Percentiles rank a stretch among this genome's conserved stretches.
These are phyloP conservation scores for Fusarium coffeatum DNA, from an alignment of 2,329 filamentous ascomycete genomes.

Conservation along the genomic window DNA sequence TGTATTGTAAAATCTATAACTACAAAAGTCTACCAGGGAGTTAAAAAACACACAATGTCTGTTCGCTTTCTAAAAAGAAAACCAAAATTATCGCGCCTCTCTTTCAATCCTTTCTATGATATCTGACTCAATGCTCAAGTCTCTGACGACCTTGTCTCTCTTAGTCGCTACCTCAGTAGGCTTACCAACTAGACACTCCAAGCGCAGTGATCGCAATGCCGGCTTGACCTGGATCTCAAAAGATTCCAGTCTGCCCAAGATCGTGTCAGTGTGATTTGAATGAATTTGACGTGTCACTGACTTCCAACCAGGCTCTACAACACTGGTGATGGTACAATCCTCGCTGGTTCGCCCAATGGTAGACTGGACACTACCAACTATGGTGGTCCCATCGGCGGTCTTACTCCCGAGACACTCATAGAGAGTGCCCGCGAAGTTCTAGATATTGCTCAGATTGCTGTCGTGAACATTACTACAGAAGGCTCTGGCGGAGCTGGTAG, in stretches of 20 bases:
- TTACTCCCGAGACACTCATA: constrained; percentile 46
- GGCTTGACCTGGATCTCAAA: background rate
- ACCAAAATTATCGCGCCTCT: background rate
- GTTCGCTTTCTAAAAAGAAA: background rate
- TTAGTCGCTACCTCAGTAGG: background rate
- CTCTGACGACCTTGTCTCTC: background rate
- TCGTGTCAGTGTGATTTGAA: constrained; percentile 35
- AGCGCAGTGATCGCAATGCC: background rate
- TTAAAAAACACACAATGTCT: background rate
- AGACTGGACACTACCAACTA: constrained; percentile 51
- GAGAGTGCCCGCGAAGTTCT: constrained; percentile 50
- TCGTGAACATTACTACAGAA: constrained; percentile 42
- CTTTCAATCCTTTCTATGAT: background rate
- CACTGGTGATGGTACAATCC: constrained; percentile 45
- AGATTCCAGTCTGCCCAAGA: constrained; percentile 39
- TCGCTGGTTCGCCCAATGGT: constrained; percentile 52
- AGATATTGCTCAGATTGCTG: constrained; percentile 47
- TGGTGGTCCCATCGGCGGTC: constrained; percentile 39
- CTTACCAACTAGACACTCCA: background rate
- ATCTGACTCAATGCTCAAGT: background rate
- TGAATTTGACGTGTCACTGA: background rate
- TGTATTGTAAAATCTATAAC: background rate
- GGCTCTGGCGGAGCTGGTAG: background rate
- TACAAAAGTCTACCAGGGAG: background rate
- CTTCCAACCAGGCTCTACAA: constrained; percentile 1